phyloP scores from a whole-genome alignment of 139 green algal genomes.

The Marvania coccoides region DNA sequence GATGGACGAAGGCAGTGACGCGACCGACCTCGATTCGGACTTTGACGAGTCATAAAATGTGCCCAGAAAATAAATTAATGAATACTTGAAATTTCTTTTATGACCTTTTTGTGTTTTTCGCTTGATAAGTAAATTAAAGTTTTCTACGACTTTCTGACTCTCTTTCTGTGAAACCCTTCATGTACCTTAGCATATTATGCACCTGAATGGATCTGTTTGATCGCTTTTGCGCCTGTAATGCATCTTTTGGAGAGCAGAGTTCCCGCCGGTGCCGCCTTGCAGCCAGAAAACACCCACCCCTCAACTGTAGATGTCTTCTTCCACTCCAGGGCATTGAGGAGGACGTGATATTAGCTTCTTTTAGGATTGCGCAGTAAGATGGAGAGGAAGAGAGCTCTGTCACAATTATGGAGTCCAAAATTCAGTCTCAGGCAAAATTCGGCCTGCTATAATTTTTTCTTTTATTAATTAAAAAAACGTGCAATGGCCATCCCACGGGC shows the following conservation, averaged over 20 bases:
- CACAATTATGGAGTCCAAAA: no score
- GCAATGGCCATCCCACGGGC: no score
- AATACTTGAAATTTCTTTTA: background rate
- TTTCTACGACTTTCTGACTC: background rate
- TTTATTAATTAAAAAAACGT: no score
- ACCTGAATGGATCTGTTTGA: background rate
- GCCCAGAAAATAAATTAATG: background rate
- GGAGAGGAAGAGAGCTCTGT: no score
- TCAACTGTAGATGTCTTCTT: no score
- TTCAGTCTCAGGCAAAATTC: no score
- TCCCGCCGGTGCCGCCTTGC: no score
- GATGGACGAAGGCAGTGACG: slow-evolving; percentile 20
- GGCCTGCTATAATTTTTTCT: no score
- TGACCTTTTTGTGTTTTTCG: background rate
- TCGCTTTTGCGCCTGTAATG: background rate
- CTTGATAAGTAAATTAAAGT: background rate
- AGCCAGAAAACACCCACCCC: no score
- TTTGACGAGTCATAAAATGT: background rate
- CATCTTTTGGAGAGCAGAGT: background rate
- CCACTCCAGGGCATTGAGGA: no score
- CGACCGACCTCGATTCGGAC: slow-evolving; percentile 29
- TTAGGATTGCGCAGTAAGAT: no score
- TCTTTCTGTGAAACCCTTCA: background rate
- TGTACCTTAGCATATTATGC: background rate
- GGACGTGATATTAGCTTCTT: no score